Evolutionary conservation across 1,284 basidiomycete species (phyloP), one percentile per base, ranked within the genome.

Genomic region (Takashimella koratensis): DNA sequence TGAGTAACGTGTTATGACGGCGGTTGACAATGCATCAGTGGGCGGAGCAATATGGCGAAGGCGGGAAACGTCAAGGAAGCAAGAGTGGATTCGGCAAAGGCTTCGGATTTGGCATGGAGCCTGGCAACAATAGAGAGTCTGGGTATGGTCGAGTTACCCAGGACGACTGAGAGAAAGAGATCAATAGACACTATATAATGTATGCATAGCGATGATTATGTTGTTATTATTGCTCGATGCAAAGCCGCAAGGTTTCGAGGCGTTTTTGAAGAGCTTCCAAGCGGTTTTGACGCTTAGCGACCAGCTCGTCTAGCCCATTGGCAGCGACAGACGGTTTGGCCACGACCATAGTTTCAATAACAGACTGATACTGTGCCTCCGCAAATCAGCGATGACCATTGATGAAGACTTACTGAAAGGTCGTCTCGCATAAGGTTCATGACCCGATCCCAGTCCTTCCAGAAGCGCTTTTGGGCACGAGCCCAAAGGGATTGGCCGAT

Each of bases 1-100:
- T 71, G 48, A 53, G 65, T 49, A 2, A 19, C 12, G 12, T 12
- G 26, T 21, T 10, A 5, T 36, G 1, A 27, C 41, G 24, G 8
- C 26, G 22, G 21, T 20, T 48, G 25, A 25, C 11, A 3, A 43
- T 20, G 11, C 2, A 36, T 8, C 44, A 68, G 75, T 95, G 90
- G 90, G 91, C 93, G 57, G 87, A 91, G 43, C 87, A 92, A 70
- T 94, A 91, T 71, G 91, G 90, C 25, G 90, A 93, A 51, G 73
- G 75, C 6, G 76, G 72, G 5, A 75, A 58, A 25, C 57, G 64
- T 50, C 59, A 64, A 44, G 74, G 73, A 27, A 71, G 70, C 58
- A 73, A 73, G 63, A 68, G 62, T 45, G 74, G 75, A 5, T 79
- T 77, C 52, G 77, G 77, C 10, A 73, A 68, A 51, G 69, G 71